Percentiles rank a stretch among this genome's conserved stretches.
These are phyloP conservation scores for Mycena sanguinolenta DNA, from an alignment of 768 basidiomycete species.

Conservation along the genomic window DNA sequence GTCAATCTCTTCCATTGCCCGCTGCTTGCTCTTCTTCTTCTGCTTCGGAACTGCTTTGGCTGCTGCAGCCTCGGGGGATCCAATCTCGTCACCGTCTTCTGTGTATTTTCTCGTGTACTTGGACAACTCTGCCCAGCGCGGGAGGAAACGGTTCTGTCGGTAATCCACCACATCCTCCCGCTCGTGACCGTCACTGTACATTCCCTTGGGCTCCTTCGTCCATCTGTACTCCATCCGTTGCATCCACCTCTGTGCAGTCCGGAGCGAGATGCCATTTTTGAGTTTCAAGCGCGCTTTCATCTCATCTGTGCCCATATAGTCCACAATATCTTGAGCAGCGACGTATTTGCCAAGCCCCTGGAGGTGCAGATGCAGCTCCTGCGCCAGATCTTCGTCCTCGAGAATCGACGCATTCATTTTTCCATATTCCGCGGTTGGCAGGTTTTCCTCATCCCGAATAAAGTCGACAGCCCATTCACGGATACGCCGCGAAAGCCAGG, in stretches of 20 bases:
- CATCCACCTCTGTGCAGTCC: conserved; percentile 50
- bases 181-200: conserved; percentile 53
- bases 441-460: background rate
- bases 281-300: conserved; percentile 5
- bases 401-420: background rate
- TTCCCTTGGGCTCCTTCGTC: conserved; percentile 41
- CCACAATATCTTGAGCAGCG: conserved; percentile 18
- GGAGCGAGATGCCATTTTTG: too few relatives aligned
- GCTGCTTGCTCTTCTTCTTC: background rate
- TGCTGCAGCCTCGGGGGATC: too few relatives aligned
- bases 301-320: conserved; percentile 19
- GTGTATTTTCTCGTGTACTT: conserved; percentile 16
- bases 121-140: conserved; percentile 34
- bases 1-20: background rate
- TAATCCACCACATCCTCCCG: conserved; percentile 49
- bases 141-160: conserved; percentile 41
- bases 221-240: conserved; percentile 44
- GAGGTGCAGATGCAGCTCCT: background rate
- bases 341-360: background rate
- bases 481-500: background rate
- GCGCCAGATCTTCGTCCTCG: conserved; percentile 4
- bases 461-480: background rate
- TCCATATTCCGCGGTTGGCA: background rate
- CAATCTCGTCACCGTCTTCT: background rate
- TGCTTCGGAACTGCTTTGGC: background rate